Evolutionary conservation across 495 filamentous ascomycete species (phyloP), one percentile per base, ranked within the genome.

Genomic region (Amniculicola lignicola): DNA sequence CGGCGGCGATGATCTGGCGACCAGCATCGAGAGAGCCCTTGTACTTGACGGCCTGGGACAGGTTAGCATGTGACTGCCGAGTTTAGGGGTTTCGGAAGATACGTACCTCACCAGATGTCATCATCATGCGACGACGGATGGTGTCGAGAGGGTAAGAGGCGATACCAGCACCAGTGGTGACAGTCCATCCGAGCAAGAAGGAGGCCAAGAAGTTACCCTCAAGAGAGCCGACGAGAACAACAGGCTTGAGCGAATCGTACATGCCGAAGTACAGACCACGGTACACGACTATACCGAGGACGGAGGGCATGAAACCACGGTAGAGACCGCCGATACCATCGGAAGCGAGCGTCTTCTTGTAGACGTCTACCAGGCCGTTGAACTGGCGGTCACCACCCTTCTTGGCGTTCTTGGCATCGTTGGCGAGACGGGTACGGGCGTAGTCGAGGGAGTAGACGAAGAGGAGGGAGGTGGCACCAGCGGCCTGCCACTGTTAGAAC

Each of bases 241-340:
- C 88, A 66, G 93, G 93, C 89, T 98, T 98, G 82, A 98, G 85
- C 65, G 93, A 98, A 79, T 97, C 93, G 90, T 98, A 97, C 87
- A 98, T 88, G 72, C 93, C 93, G 86, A 98, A 98, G 89, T 98
- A 98, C 64, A 98, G 90, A 95, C 93, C 93, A 88, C 93, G 94
- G 87, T 98, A 98, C 76, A 98, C 94, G 73, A 97, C 76, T 74
- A 98, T 98, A 82, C 93, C 93, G 75, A 85, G 81, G 70, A 98
- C 93, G 67, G 94, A 98, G 73, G 94, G 94, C 81, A 89, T 89
- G 87, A 98, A 98, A 82, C 93, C 93, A 90, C 93, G 93, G 88
- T 98, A 98, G 70, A 98, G 89, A 91, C 94, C 93, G 71, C 85
- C 84, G 76, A 98, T 81, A 92, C 93, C 93, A 74, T 98, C 93